Percentiles rank a stretch among this genome's conserved stretches.
These are phyloP conservation scores for Kuraishia molischiana DNA, from an alignment of 805 yeast genomes.

Conservation along the genomic window DNA sequence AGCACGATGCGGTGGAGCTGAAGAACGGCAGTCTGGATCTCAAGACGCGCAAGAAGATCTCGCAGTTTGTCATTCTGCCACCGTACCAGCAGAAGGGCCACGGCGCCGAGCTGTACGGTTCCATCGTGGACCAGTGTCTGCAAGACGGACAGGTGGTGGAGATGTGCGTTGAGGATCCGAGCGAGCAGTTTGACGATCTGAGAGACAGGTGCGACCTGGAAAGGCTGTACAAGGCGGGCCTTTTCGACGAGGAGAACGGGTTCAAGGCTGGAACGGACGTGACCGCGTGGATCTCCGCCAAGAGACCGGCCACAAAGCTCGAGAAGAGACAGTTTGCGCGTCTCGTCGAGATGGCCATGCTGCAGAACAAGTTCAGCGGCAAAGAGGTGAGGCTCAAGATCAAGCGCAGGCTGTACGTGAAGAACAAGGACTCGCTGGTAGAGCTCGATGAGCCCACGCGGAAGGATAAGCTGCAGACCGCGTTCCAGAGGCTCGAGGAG, in stretches of 20 bases:
- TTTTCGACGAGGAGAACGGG: constrained; percentile 16
- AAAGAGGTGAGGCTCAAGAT: constrained; percentile 46
- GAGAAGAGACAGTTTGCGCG: constrained; percentile 74
- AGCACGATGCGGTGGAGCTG: constrained; percentile 33
- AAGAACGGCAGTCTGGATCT: constrained; percentile 11
- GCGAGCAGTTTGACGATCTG: constrained; percentile 83
- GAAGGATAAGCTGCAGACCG: constrained; percentile 64
- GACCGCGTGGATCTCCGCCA: constrained; percentile 27
- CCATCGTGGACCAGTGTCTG: constrained; percentile 47
- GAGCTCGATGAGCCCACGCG: constrained; percentile 57
- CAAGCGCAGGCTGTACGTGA: constrained; percentile 65
- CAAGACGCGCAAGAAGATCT: constrained; percentile 58
- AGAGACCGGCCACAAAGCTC: constrained; percentile 39
- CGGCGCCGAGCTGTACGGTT: constrained; percentile 58
- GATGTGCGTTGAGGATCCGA: constrained; percentile 90
- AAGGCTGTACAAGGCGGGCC: constrained; percentile 27
- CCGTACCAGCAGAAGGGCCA: constrained; percentile 67
- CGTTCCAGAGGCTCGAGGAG: constrained; percentile 56
- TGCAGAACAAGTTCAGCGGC: constrained; percentile 26
- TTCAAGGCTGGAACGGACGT: constrained; percentile 10
- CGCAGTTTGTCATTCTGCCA: constrained; percentile 82
- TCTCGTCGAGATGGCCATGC: constrained; percentile 63
- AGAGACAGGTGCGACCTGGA: constrained; percentile 74
- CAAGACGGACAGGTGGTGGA: constrained; percentile 46
- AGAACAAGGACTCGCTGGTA: constrained; percentile 69